These are phyloP conservation scores for Hymenoscyphus fraxineus DNA, from an alignment of 2,329 filamentous ascomycete species.

Conservation along the genomic window DNA sequence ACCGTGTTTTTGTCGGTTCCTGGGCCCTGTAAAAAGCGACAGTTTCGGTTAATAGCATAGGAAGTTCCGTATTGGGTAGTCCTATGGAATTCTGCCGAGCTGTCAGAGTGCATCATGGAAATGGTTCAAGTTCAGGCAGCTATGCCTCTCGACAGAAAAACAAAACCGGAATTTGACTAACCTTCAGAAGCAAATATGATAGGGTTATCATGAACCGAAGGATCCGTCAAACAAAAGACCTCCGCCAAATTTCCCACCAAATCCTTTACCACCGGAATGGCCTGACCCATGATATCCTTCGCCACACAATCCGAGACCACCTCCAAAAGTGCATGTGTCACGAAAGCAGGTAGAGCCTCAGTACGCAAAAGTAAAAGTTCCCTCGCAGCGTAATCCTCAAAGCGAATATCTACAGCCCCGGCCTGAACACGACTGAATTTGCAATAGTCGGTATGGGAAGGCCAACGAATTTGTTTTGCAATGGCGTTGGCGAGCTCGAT, in stretches of 20 bases:
- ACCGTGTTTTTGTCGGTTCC: constrained; percentile 61
- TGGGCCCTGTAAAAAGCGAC: constrained; percentile 72
- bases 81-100: constrained; percentile 59
- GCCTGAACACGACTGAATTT: constrained; percentile 25
- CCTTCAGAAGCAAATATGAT: constrained; percentile 73
- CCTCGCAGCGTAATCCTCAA: constrained; percentile 25
- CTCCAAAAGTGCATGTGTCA: constrained; percentile 62
- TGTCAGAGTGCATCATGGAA: background rate
- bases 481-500: constrained; percentile 28
- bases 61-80: constrained; percentile 70
- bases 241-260: constrained; percentile 71
- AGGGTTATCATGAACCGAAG: constrained; percentile 66
- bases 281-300: constrained; percentile 61
- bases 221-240: constrained; percentile 72
- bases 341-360: constrained; percentile 68
- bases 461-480: constrained; percentile 23
- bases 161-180: constrained; percentile 31
- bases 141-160: background rate
- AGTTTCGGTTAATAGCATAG: constrained; percentile 71
- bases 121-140: background rate
- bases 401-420: constrained; percentile 20
- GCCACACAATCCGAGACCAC: constrained; percentile 65
- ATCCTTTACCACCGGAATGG: constrained; percentile 59
- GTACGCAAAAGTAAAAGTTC: constrained; percentile 22
- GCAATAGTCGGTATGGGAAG: constrained; percentile 25